Base-by-base conservation (phyloP, 139 green algal genomes). In the Chlamydomonas sphaeroides region DNA sequence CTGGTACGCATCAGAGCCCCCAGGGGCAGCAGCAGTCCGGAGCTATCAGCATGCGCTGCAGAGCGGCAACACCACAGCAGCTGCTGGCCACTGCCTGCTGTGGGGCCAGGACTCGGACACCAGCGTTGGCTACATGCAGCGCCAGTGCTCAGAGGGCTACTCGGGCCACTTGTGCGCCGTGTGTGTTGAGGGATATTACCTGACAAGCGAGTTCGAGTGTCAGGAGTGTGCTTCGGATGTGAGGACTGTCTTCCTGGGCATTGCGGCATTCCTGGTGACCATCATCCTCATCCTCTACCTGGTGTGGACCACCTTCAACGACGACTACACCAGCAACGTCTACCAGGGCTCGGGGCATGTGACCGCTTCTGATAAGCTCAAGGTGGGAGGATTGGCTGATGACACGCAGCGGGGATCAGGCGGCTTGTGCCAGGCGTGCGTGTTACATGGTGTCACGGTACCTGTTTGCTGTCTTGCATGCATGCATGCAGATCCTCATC, bases 91-190 rank as follows among this genome's bases (percentile, higher is more conserved):
- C 25, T 67, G 61, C 61, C 61, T 67, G 61, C 61, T 67, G 61
- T 7, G 4, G 30, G 61, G 61, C 61, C 23, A 39, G 61, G 23
- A 20, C 6, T 18, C 38, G 23, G 61, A 67, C 61, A 67, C 23
- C 61, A 3, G 23, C 3, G 5, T 39, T 17, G 20, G 7, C 7
- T 67, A 67, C 61, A 67, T 67, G 61, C 25, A 38, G 25, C n/a
- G n/a, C n/a, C 61, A 67, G n/a, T 67, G 61, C 61, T 6, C n/a
- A 8, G n/a, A 67, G 61, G 61, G 61, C 61, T 67, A 67, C 61
- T 17, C 30, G 7, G 61, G 61, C 25, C 30, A 5, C 7, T 28
- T 67, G 61, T 67, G 61, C 61, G 61, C n/a, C 30, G 30, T 15
- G 23, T 67, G 61, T 28, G n/a, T 15, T 3, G 30, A 3, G 23